phyloP scores from a whole-genome alignment of 2,329 filamentous ascomycete genomes.

The Talaromyces albobiverticillius region DNA sequence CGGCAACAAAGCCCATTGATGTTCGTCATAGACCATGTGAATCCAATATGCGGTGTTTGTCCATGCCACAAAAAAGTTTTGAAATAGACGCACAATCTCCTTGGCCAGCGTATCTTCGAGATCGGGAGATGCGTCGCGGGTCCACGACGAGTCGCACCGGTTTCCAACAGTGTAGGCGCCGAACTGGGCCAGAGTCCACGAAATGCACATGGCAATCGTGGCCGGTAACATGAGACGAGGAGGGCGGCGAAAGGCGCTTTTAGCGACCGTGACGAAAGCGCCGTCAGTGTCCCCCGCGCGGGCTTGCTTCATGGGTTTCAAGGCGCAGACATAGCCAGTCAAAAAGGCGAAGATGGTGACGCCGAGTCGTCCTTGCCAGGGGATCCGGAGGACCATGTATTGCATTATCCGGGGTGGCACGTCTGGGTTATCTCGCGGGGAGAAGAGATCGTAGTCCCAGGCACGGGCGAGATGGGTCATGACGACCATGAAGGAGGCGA shows the following conservation, averaged over 20 bases:
- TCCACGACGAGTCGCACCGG: slow-evolving; percentile 51
- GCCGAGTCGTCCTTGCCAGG: slow-evolving; percentile 53
- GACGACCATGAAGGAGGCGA: slow-evolving; percentile 54
- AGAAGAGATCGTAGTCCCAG: slow-evolving; percentile 53
- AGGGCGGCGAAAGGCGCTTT: slow-evolving; percentile 54
- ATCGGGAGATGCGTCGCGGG: slow-evolving; percentile 49
- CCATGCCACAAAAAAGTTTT: slow-evolving; percentile 49
- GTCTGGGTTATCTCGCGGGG: slow-evolving; percentile 44
- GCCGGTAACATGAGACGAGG: slow-evolving; percentile 53
- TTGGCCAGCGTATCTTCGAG: slow-evolving; percentile 42
- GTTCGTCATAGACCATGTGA: slow-evolving; percentile 54
- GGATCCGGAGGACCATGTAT: slow-evolving; percentile 53
- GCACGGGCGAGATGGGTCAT: slow-evolving; percentile 53
- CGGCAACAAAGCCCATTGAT: slow-evolving; percentile 55
- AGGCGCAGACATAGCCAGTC: slow-evolving; percentile 55
- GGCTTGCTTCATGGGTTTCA: slow-evolving; percentile 53
- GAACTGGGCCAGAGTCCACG: slow-evolving; percentile 49
- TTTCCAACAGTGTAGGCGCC: slow-evolving; percentile 49
- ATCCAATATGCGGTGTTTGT: slow-evolving; percentile 47
- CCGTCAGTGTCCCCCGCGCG: slow-evolving; percentile 45
- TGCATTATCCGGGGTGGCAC: slow-evolving; percentile 47
- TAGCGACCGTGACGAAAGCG: slow-evolving; percentile 49
- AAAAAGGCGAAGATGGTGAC: slow-evolving; percentile 57
- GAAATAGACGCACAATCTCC: slow-evolving; percentile 45
- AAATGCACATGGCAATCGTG: slow-evolving; percentile 50